Conservation (phyloP, 306 rosid genomes). For the Adenanthera pavonina region DNA sequence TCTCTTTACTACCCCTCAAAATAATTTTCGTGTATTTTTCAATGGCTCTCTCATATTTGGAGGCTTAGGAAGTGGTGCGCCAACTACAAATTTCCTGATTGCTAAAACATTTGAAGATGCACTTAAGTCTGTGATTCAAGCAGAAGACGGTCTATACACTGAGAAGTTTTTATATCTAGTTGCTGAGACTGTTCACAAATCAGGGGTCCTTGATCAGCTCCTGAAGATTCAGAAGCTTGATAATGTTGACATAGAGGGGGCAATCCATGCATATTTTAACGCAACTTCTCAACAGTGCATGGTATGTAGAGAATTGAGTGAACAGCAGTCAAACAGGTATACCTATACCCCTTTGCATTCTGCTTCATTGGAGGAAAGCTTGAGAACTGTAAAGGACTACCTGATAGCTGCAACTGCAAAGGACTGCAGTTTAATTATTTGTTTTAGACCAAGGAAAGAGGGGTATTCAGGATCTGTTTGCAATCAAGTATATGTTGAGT, state of each 20-base stretch:
- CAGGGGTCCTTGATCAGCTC: constrained; percentile 75
- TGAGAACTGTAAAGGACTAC: constrained; percentile 79
- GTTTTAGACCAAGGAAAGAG: constrained; percentile 70
- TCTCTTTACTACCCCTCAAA: constrained; percentile 89
- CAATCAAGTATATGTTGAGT: constrained; percentile 56
- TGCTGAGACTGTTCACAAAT: constrained; percentile 64
- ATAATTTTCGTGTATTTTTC: constrained; percentile 88
- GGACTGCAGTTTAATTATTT: constrained; percentile 91
- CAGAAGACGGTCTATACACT: constrained; percentile 63
- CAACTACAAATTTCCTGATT: constrained; percentile 54
- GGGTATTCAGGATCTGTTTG: constrained; percentile 52
- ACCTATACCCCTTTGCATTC: constrained; percentile 80
- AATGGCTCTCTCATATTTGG: constrained; percentile 91
- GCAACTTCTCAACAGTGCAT: constrained; percentile 67
- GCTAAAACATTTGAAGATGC: constrained; percentile 83
- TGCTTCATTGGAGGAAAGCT: constrained; percentile 73
- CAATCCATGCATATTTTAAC: constrained; percentile 86
- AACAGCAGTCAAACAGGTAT: constrained; percentile 53
- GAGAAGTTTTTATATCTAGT: constrained; percentile 70
- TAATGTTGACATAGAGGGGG: constrained; percentile 89
- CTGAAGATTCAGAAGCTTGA: constrained; percentile 87
- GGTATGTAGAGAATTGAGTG: constrained; percentile 65
- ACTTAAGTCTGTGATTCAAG: constrained; percentile 65
- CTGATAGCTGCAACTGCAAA: constrained; percentile 85
- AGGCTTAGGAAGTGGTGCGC: constrained; percentile 77